Conservation (phyloP, 169 alveolate genomes). For the Cryptosporidium felis region DNA sequence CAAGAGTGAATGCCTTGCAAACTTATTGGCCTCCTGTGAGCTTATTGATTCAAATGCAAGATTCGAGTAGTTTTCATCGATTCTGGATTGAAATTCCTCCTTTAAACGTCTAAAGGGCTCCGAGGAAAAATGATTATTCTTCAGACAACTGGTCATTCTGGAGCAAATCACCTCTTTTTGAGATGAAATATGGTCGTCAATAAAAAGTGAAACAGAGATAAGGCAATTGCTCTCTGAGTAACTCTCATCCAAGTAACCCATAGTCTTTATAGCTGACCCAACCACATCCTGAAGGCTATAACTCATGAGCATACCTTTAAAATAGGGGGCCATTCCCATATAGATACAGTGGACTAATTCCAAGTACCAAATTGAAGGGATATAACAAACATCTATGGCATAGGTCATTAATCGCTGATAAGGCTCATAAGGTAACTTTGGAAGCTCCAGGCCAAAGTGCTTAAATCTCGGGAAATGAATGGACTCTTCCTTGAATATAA, state of each 20-base stretch:
- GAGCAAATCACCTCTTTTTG: neutral
- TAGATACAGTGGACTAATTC: constrained; percentile 8
- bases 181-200: neutral
- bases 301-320: neutral
- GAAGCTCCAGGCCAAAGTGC: neutral
- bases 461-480: neutral
- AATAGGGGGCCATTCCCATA: neutral
- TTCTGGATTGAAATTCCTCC: neutral
- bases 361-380: neutral
- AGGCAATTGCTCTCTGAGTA: neutral
- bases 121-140: neutral
- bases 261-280: neutral
- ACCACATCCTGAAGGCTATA: constrained; percentile 1
- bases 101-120: neutral
- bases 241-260: neutral
- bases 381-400: constrained; percentile 8
- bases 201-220: neutral
- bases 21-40: too few relatives aligned
- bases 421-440: constrained; percentile 4
- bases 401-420: constrained; percentile 19
- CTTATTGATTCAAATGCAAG: too few relatives aligned
- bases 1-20: constrained; percentile 7
- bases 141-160: neutral
- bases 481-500: too few relatives aligned
- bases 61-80: too few relatives aligned